phyloP scores from a whole-genome alignment of 345 rosid genomes.

The Moricandia arvensis region DNA sequence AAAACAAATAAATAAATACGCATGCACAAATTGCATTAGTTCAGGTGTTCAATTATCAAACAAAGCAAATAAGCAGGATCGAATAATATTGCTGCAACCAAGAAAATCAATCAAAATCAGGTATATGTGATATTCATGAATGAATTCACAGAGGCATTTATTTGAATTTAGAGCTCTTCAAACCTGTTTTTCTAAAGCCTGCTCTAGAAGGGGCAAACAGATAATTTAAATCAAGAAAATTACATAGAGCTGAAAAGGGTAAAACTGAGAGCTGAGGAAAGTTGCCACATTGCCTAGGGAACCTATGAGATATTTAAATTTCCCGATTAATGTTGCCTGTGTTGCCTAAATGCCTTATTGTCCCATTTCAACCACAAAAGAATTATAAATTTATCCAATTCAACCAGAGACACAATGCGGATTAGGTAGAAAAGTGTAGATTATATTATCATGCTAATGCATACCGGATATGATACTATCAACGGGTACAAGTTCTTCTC shows the following conservation, averaged over 20 bases:
- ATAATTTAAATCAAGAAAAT: constrained; percentile 8
- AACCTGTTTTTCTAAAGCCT: neutral
- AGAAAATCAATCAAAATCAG: constrained; percentile 8
- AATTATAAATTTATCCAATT: constrained; percentile 5
- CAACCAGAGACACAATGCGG: constrained; percentile 15
- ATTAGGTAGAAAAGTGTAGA: neutral
- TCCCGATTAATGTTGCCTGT: neutral
- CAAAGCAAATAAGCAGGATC: constrained; percentile 1
- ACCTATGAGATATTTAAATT: neutral
- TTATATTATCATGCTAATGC: constrained; percentile 34
- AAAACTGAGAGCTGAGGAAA: constrained; percentile 5
- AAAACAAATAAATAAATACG: constrained; percentile 6
- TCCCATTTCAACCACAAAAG: constrained; percentile 1
- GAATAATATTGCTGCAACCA: constrained; percentile 9
- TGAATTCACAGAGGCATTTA: constrained; percentile 7
- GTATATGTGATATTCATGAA: constrained; percentile 10
- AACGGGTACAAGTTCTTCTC: constrained; percentile 86
- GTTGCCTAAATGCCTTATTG: constrained; percentile 10
- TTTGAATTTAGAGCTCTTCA: constrained; percentile 3
- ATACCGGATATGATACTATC: constrained; percentile 88
- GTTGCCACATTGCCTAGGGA: neutral
- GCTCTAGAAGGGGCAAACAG: constrained; percentile 2
- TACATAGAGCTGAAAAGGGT: constrained; percentile 7
- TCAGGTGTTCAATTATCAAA: constrained; percentile 9
- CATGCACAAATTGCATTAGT: neutral